Evolutionary conservation across 1,139 yeast species (phyloP).

Genomic region (Zygoascus hellenicus): DNA sequence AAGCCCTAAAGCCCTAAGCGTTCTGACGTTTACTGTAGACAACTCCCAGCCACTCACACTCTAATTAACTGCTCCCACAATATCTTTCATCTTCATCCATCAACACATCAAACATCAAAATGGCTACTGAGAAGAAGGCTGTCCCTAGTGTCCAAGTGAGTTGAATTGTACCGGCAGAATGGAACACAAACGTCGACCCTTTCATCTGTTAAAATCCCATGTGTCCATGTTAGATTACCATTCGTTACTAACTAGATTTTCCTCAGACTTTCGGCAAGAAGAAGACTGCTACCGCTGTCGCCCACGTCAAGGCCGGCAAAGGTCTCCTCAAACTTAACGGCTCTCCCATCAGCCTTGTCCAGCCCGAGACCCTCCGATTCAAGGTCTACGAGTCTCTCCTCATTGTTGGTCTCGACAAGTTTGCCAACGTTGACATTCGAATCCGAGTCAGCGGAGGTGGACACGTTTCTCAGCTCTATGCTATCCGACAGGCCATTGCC

Average conservation of each 20-base stretch:
- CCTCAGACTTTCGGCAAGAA: constrained; percentile 96
- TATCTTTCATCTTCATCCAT: not conserved
- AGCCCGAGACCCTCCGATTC: constrained; percentile 99
- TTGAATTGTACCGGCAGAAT: constrained; percentile 3
- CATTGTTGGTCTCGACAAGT: constrained; percentile 97
- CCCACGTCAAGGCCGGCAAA: constrained; percentile 99
- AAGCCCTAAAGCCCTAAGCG: constrained; percentile 12
- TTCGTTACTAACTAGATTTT: constrained; percentile 2
- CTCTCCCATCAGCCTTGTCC: constrained; percentile 96
- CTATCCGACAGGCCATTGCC: constrained; percentile 99
- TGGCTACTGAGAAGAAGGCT: constrained; percentile 24
- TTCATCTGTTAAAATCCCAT: not conserved
- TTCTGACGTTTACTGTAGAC: constrained; percentile 3
- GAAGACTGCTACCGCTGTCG: constrained; percentile 99
- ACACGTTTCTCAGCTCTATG: constrained; percentile 99
- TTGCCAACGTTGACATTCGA: constrained; percentile 97
- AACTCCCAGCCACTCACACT: constrained; percentile 3
- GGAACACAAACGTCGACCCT: not conserved
- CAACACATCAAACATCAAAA: constrained; percentile 10
- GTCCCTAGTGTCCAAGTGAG: constrained; percentile 34
- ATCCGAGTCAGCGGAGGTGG: constrained; percentile 99
- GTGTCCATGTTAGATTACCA: too few species aligned
- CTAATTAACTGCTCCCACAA: constrained; percentile 3
- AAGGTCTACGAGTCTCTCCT: constrained; percentile 99
- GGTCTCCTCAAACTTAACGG: constrained; percentile 99